Base-by-base conservation (phyloP, 2,329 filamentous ascomycete genomes). In the Ceratocystiopsis brevicomis region DNA sequence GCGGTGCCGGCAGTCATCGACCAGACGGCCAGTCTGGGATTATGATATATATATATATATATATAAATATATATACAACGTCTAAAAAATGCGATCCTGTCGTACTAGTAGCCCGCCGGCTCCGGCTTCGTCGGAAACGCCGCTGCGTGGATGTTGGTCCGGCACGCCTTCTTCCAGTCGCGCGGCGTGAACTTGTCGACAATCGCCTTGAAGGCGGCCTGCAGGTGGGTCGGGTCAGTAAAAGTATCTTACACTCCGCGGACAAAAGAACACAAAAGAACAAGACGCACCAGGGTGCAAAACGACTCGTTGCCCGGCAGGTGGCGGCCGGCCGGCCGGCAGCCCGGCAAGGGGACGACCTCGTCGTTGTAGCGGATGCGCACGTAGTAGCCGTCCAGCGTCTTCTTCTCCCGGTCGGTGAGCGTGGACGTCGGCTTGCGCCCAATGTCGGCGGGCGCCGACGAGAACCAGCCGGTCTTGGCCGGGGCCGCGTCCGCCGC, bases 351-450 rank as follows among this genome's bases (percentile, higher is more conserved):
- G 14, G 69, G 74, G 55, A 96, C 74, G 4, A 85, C 73, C 43
- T 71, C 68, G 57, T 96, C 90, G 53, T 98, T 98, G 61, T 93
- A 98, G 41, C 87, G 73, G 45, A 98, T 59, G 16, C 90, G 77
- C 14, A 98, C 88, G 59, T 81, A 98, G 64, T 92, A 86, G 2
- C 75, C 78, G 21, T 81, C 66, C 12, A 92, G 60, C 44, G 66
- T 68, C 15, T 65, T 59, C 51, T 68, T 73, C 52, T 87, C 74
- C 1, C 60, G 55, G 0, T 66, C 59, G 0, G 65, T 67, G 44
- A 90, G 62, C 13, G 73, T 64, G 1, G 63, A 54, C 6, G 69
- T 64, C 13, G 67, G 66, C 53, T 71, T 78, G 38, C 82, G 72
- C 10, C 73, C 72, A 45, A 83, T 78, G 32, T 64, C 63, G 1